Evolutionary conservation across 2,329 filamentous ascomycete genomes (phyloP).

Genomic region (Nemania sp.): DNA sequence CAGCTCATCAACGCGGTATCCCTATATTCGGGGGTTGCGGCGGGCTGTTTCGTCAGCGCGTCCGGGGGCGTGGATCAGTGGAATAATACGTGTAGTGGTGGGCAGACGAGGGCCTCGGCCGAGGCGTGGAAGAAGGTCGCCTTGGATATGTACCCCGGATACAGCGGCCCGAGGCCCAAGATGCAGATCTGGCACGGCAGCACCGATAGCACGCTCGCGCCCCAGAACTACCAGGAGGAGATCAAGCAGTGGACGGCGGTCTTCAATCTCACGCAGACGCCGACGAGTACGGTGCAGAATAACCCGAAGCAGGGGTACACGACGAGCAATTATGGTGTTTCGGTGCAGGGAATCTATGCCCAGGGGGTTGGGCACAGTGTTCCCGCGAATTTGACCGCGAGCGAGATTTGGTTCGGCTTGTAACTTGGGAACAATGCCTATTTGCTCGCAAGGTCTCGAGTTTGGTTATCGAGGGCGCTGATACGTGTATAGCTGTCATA

Average conservation of each 20-base stretch:
- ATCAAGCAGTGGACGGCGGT: slow-evolving; percentile 60
- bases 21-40: slow-evolving; percentile 46
- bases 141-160: slow-evolving; percentile 52
- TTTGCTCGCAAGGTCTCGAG: not conserved
- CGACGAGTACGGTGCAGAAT: slow-evolving; percentile 39
- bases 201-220: slow-evolving; percentile 52
- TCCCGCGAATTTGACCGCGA: slow-evolving; percentile 39
- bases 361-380: slow-evolving; percentile 40
- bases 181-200: slow-evolving; percentile 64
- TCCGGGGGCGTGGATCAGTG: slow-evolving; percentile 49
- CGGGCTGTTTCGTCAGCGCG: slow-evolving; percentile 46
- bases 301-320: slow-evolving; percentile 44
- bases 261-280: slow-evolving; percentile 44
- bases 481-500: not conserved
- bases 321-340: slow-evolving; percentile 45
- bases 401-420: slow-evolving; percentile 41
- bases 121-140: slow-evolving; percentile 53
- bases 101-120: slow-evolving; percentile 47
- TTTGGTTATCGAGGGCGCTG: not conserved
- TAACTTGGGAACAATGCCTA: not conserved
- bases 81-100: slow-evolving; percentile 55
- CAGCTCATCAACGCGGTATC: slow-evolving; percentile 46
- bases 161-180: slow-evolving; percentile 52
- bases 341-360: slow-evolving; percentile 42
- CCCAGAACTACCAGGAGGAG: slow-evolving; percentile 60